A percentile compares a stretch with the other conserved stretches of the same genome.
These are phyloP conservation scores for Tricharina praecox DNA, from an alignment of 495 filamentous ascomycete species.

Conservation along the genomic window DNA sequence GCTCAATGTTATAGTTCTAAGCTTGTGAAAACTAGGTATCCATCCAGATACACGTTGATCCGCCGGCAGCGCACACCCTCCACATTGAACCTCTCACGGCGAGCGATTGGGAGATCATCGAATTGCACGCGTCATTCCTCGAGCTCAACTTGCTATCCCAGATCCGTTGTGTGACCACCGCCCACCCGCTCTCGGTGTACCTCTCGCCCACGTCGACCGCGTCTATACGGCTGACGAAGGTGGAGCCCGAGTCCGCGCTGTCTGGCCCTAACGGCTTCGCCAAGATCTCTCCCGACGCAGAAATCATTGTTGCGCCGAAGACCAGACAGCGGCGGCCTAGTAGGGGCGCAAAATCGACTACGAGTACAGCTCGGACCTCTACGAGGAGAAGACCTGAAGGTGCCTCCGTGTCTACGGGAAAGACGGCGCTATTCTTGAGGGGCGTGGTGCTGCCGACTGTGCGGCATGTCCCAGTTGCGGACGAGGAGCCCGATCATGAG, in stretches of 20 bases:
- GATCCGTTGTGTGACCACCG: conserved; percentile 58
- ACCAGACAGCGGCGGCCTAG: conserved; percentile 37
- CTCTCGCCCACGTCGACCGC: conserved; percentile 91
- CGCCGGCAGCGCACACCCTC: conserved; percentile 74
- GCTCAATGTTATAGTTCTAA: conserved; percentile 1
- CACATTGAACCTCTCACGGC: conserved; percentile 91
- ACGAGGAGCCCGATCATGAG: conserved; percentile 37
- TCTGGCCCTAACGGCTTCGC: conserved; percentile 51
- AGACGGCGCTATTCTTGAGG: conserved; percentile 51
- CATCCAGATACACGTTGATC: conserved; percentile 65
- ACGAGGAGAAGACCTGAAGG: conserved; percentile 51
- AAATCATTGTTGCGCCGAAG: conserved; percentile 94
- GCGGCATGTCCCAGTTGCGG: conserved; percentile 10
- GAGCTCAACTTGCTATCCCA: conserved; percentile 87
- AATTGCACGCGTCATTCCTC: conserved; percentile 83
- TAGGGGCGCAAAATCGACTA: conserved; percentile 42
- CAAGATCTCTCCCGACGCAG: conserved; percentile 81
- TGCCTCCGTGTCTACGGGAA: conserved; percentile 45
- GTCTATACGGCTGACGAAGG: conserved; percentile 41
- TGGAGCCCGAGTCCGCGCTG: conserved; percentile 30
- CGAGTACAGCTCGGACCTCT: conserved; percentile 52
- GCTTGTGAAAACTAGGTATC: conserved; percentile 31
- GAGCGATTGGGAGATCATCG: conserved; percentile 97
- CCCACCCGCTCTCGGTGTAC: conserved; percentile 76
- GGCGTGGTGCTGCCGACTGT: conserved; percentile 42